Base-by-base conservation (phyloP, 2,329 filamentous ascomycete genomes). In the Metarhizium guizhouense region DNA sequence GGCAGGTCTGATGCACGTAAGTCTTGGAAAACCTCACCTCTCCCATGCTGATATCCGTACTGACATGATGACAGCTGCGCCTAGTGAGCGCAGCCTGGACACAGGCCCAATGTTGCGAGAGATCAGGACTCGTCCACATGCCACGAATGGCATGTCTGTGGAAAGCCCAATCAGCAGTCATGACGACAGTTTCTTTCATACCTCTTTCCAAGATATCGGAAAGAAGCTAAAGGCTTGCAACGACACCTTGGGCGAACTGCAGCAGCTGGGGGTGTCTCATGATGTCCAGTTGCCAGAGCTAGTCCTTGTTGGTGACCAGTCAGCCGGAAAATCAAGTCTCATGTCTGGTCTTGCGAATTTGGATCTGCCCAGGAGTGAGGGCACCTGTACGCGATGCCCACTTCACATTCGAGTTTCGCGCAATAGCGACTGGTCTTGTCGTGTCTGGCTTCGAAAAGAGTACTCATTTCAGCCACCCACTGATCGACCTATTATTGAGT, bases 281-380 rank as follows among this genome's bases (percentile, higher is more conserved):
- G 80, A 84, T 4, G 81, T 90, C 0, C 81, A 82, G 0, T 74
- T 95, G 0, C 90, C 91, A 0, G 89, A 90, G 61, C 83, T 95
- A 10, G 87, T 93, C 6, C 81, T 95, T 0, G 83, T 95, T 0
- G 91, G 91, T 0, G 90, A 95, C 51, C 91, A 96, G 64, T 88
- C 83, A 0, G 87, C 90, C 0, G 92, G 91, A 0, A 96, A 96
- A 66, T 90, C 85, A 0, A 90, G 74, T 32, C 65, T 81, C 5
- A 81, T 81, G 79, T 84, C 84, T 13, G 84, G 81, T 0, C 80
- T 88, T 50, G 76, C 80, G 0, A 87, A 85, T 4, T 85, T 94
- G 29, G 84, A 84, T 20, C 81, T 93, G 0, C 90, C 90, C 0
- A 78, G 86, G 2, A 82, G 80, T 45, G 80, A 81, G 4, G 87